phyloP scores from a whole-genome alignment of 768 basidiomycete genomes.

The Russula foetens region DNA sequence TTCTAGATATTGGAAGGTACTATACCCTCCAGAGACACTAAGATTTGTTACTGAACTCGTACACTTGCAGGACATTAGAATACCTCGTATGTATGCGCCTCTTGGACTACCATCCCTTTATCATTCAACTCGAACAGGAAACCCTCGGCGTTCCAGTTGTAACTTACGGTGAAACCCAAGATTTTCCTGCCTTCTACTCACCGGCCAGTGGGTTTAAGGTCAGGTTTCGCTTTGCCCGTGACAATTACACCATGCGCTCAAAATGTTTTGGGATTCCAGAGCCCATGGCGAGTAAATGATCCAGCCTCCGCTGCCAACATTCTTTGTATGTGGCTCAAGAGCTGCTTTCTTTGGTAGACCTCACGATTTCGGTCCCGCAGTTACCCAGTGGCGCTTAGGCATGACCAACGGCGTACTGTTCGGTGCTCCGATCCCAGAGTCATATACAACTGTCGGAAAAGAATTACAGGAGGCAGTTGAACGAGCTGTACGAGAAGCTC shows the following conservation, averaged over 20 bases:
- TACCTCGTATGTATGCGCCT: slow-evolving; percentile 46
- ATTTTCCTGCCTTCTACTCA: slow-evolving; percentile 94
- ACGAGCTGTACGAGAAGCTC: slow-evolving; percentile 77
- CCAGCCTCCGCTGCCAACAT: slow-evolving; percentile 63
- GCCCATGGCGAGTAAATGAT: slow-evolving; percentile 66
- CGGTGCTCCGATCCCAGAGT: slow-evolving; percentile 82
- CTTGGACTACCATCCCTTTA: not conserved
- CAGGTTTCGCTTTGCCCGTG: slow-evolving; percentile 5
- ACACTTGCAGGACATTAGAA: slow-evolving; percentile 57
- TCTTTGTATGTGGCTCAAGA: slow-evolving; percentile 43
- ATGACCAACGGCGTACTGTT: slow-evolving; percentile 74
- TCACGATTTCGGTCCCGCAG: slow-evolving; percentile 32
- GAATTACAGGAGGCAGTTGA: slow-evolving; percentile 72
- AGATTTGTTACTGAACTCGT: not conserved
- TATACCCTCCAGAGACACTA: slow-evolving; percentile 22
- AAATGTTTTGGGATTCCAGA: slow-evolving; percentile 34
- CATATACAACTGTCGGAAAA: slow-evolving; percentile 59
- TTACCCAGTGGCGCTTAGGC: slow-evolving; percentile 58
- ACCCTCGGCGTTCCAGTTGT: slow-evolving; percentile 90
- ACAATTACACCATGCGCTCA: not conserved
- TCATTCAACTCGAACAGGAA: slow-evolving; percentile 48
- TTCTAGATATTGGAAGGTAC: slow-evolving; percentile 83
- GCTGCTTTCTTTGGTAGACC: not conserved
- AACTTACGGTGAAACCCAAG: slow-evolving; percentile 61
- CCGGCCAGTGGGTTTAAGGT: slow-evolving; percentile 78